Base-by-base conservation (phyloP, 1,139 yeast species). In the Lizanozyma gosingica region DNA sequence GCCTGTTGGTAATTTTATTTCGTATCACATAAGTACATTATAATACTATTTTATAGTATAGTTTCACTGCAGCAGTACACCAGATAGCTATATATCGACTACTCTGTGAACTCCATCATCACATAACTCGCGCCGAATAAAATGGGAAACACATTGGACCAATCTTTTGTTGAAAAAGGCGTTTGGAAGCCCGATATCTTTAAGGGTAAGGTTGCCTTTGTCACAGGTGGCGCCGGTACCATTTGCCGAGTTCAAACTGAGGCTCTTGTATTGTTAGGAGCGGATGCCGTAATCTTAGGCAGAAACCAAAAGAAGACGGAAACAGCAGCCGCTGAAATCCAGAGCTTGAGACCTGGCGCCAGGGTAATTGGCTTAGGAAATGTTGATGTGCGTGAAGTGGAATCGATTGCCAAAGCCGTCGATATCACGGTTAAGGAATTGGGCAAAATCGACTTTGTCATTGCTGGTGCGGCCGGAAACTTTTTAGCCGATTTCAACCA, bases 391-490 rank as follows among this genome's bases (percentile, higher is more conserved):
- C 73, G 97, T 47, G 74, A 78, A 32, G 73, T 82, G 36, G 52
- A 72, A 17, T 71, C 78, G 15, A 53, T 90, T 43, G 69, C 63
- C 14, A 53, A 52, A 8, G 95, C 95, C 0, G 95, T 77, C 1
- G 73, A 71, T 14, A 54, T 57, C 37, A 79, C 96, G 0, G 84
- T 87, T 15, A 53, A 60, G 11, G 71, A 71, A 49, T 71, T 86
- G 45, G 95, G 94, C 4, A 63, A 73, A 45, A 81, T 85, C 46
- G 97, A 90, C 59, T 83, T 61, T 55, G 94, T 88, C 35, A 82
- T 90, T 59, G 90, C 94, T 35, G 97, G 97, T 15, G 97, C 97
- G 2, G 97, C 97, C 3, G 97, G 97, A 4, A 88, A 88, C 66
- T 90, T 88, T 54, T 60, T 90, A 47, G 68, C 88, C 32, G 94